Evolutionary conservation across 495 filamentous ascomycete genomes (phyloP), one percentile per base, ranked within the genome.

Genomic region (Aspergillus incahuasiensis): DNA sequence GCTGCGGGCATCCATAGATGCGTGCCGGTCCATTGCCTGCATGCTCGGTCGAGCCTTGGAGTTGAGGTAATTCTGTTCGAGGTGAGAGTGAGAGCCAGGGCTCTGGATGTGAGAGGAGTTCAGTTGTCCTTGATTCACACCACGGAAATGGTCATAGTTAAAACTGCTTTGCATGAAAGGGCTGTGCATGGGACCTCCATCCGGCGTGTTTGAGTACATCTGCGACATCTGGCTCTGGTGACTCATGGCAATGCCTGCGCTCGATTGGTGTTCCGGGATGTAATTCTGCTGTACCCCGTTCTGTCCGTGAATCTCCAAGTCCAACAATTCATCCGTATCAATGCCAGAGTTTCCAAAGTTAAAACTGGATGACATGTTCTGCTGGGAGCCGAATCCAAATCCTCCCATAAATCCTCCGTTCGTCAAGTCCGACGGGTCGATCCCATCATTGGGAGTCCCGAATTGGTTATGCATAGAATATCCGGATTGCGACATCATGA

Each of bases 351-450:
- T 79, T 44, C 76, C 79, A 42, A 79, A 73, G 61, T 79, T 79
- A 67, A 78, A 79, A 59, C 73, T 75, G 28, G 71, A 74, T 9
- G 76, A 77, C 63, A 79, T 68, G 52, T 77, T 78, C 63, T 80
- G 79, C 52, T 79, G 77, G 16, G 76, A 76, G 30, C 67, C 65
- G 40, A 74, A 79, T 3, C 72, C 69, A 53, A 72, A 80, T 0
- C 73, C 38, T 40, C 38, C 74, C 74, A 78, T 76, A 64, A 79
- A 82, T 41, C 66, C 74, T 48, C 66, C 64, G 58, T 75, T 76
- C 50, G 84, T 83, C 55, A 98, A 77, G 44, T 94, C 89, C 43
- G 87, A 92, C 2, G 94, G 94, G 63, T 97, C 90, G 57, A 97
- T 85, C 65, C 82, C 80, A 45, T 80, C 81, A 57, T 77, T 75